Base-by-base conservation (phyloP, 345 rosid species). In the Limnanthes douglasii region DNA sequence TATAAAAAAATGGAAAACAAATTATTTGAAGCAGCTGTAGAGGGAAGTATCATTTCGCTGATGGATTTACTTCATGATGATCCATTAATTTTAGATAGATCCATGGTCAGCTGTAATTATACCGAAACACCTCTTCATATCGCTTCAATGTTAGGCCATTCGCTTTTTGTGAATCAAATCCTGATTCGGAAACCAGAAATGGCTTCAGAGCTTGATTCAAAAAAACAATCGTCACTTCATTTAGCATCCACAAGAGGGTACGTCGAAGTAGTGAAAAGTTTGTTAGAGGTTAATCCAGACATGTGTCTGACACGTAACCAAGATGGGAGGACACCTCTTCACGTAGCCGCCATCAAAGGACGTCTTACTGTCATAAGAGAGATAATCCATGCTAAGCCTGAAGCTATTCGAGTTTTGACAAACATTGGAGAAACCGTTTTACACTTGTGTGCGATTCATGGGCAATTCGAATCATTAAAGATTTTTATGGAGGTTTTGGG, bases 391-490 rank as follows among this genome's bases (percentile, higher is more conserved):
- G n/a, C n/a, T n/a, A n/a, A n/a, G n/a, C n/a, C n/a, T n/a, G n/a
- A 31, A 26, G 38, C 31, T 8, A 47, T 46, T 21, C 24, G 24
- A 21, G 7, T 21, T 21, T 3, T 21, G 4, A 3, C 24, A 7
- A 7, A 21, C 20, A 10, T n/a, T 8, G 59, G 53, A 5, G 53
- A 43, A 21, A 62, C 49, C 27, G 34, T 44, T 22, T 19, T 57
- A 22, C 68, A 57, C 23, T 15, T 57, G 52, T 44, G 45, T 15
- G 49, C 32, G 8, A 47, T 28, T 30, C 15, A 42, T 21, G 46
- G 52, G 14, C 48, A 41, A 11, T 11, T 62, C 34, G 60, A 57
- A 31, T 31, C 46, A 17, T 17, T 57, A 5, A 45, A 36, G 41
- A 13, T 28, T 27, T 15, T 57, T 20, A 18, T 62, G 33, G 46